Percentiles rank a stretch among this genome's conserved stretches.
Evolutionary conservation across 768 basidiomycete species (phyloP).

Genomic region (Suillus sp.): DNA sequence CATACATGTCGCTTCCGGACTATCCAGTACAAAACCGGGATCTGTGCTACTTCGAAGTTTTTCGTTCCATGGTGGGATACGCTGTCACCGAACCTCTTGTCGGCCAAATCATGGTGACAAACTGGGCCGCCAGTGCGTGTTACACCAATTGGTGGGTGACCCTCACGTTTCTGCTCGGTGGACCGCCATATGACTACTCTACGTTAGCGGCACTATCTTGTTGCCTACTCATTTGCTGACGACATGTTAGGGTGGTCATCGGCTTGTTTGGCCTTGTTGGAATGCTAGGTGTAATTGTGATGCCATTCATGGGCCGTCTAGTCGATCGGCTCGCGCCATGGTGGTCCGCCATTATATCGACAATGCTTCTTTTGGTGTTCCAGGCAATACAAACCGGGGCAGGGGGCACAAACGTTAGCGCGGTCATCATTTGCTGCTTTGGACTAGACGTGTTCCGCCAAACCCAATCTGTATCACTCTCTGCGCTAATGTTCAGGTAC

Average conservation of each 20-base stretch:
- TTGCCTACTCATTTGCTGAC: background rate
- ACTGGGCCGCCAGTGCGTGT: conserved; percentile 30
- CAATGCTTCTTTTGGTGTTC: conserved; percentile 30
- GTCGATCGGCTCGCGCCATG: conserved; percentile 42
- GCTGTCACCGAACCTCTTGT: conserved; percentile 44
- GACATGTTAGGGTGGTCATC: conserved; percentile 36
- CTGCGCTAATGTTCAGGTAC: background rate
- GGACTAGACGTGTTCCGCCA: conserved; percentile 35
- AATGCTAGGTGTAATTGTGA: conserved; percentile 37
- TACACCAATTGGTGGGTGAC: conserved; percentile 42
- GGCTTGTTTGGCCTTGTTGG: conserved; percentile 53
- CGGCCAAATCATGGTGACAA: conserved; percentile 34
- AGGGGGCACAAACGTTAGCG: conserved; percentile 39
- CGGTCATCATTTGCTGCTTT: conserved; percentile 42
- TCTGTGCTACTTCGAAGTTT: conserved; percentile 36
- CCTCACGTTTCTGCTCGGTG: conserved; percentile 47
- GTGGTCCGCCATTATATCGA: conserved; percentile 41
- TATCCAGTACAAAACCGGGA: conserved; percentile 40
- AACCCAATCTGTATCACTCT: background rate
- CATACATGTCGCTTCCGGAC: conserved; percentile 42
- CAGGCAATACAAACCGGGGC: conserved; percentile 39
- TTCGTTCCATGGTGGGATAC: conserved; percentile 42
- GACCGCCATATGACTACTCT: conserved; percentile 40
- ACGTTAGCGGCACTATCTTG: conserved; percentile 23
- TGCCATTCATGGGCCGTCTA: conserved; percentile 27